These are phyloP conservation scores for Triticum monococcum DNA, from an alignment of 176 grass and related monocot species.

Conservation along the genomic window DNA sequence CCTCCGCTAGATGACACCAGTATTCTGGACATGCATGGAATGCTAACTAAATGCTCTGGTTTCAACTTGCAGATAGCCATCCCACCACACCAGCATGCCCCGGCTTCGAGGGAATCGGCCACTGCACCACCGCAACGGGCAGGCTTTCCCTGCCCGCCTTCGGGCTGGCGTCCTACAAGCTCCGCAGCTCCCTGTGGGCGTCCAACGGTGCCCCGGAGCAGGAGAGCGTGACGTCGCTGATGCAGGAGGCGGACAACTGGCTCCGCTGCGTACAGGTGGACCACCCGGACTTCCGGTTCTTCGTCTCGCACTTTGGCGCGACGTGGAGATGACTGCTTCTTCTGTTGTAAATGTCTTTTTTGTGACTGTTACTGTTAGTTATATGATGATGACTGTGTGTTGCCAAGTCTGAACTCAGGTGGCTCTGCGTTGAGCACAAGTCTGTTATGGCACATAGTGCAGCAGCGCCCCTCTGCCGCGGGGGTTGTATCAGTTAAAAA, in stretches of 20 bases:
- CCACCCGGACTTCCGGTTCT: slow-evolving; percentile 89
- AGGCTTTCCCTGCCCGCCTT: slow-evolving; percentile 61
- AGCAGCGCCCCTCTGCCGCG: slow-evolving; percentile 22
- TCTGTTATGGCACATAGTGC: background rate
- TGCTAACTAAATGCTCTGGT: no score
- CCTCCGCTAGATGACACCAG: background rate
- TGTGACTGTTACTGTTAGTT: background rate
- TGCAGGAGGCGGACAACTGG: slow-evolving; percentile 76
- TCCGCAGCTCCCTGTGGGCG: slow-evolving; percentile 63
- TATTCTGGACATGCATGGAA: background rate
- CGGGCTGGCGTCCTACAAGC: slow-evolving; percentile 83
- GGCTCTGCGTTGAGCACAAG: background rate
- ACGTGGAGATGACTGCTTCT: slow-evolving; percentile 46
- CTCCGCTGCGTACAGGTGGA: slow-evolving; percentile 60
- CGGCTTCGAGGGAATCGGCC: slow-evolving; percentile 36
- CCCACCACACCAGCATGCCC: slow-evolving; percentile 33
- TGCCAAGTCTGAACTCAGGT: background rate
- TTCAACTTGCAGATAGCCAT: slow-evolving; percentile 36
- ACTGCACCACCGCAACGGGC: background rate
- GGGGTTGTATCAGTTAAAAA: slow-evolving; percentile 42
- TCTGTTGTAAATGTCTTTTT: slow-evolving; percentile 42
- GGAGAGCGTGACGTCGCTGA: slow-evolving; percentile 44
- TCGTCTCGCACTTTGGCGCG: slow-evolving; percentile 43
- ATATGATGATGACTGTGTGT: background rate
- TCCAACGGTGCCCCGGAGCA: slow-evolving; percentile 43